Base-by-base conservation (phyloP, 208 protist species). In the Blastocrithidia nonstop region DNA sequence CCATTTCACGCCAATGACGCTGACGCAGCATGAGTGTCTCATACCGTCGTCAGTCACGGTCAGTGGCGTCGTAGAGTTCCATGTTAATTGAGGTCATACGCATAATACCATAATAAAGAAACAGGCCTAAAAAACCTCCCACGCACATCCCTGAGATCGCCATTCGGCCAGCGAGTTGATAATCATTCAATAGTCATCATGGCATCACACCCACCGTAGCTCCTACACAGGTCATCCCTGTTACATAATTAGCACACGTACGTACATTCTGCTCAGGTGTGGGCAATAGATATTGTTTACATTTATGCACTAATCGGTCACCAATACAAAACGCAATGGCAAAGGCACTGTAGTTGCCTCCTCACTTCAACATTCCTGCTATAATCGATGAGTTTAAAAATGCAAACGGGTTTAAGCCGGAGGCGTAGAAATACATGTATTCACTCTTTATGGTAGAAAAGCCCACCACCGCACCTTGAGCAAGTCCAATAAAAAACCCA, bases 101-200 rank as follows among this genome's bases (percentile, higher is more conserved):
- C 54, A 27, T 15, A 92, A 26, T 16, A 61, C 64, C 11, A 71
- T 29, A 15, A 75, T 78, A 11, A 86, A 69, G 15, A 60, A 52
- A 44, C n/a, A 79, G 21, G 6, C 82, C 82, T 19, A 88, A 62
- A 0, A 52, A 42, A 8, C 69, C 82, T 20, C 82, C 82, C 8
- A 92, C 50, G 25, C 58, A 61, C 4, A 64, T 45, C 8, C 82
- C 82, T 0, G 66, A 77, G 1, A 61, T 61, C 15, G 68, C 58
- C 45, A 91, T 62, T 19, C 82, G 82, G 19, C 61, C 28, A 4
- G 77, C 74, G 29, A 88, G 45, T 11, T 36, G 44, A 0, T 53
- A 44, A 40, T 91, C 82, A 29, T 58, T 67, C n/a, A 91, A 60
- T 24, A 91, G 61, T 78, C 82, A 91, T 75, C 82, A 91, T 48